Conservation (phyloP, 345 rosid species). For the Combretum micranthum region DNA sequence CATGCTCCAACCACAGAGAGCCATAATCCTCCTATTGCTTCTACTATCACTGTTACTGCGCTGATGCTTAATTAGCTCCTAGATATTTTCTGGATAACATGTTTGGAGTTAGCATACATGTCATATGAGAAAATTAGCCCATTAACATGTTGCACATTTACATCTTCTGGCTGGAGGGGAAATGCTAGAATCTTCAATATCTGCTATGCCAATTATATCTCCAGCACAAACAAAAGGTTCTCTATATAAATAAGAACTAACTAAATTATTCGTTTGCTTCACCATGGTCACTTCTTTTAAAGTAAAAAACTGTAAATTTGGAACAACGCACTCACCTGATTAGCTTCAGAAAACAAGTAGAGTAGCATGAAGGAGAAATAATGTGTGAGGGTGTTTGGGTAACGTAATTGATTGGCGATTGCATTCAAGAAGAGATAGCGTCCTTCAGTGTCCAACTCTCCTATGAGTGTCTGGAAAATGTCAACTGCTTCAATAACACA, state of each 20-base stretch:
- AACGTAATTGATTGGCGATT: conserved; percentile 90
- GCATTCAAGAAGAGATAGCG: conserved; percentile 93
- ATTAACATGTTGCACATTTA: too few species aligned
- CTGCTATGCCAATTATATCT: too few species aligned
- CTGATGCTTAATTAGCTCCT: too few species aligned
- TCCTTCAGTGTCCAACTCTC: conserved; percentile 96
- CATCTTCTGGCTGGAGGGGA: too few species aligned
- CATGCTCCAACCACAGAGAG: too few species aligned
- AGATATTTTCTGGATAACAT: too few species aligned
- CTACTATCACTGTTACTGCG: too few species aligned
- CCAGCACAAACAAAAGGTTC: not conserved
- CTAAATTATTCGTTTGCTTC: not conserved
- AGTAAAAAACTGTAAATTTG: not conserved
- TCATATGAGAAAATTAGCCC: too few species aligned
- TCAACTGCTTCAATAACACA: conserved; percentile 75
- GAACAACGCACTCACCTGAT: conserved; percentile 51
- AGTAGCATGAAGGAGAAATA: conserved; percentile 93
- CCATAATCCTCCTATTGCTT: too few species aligned
- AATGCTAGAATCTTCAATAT: too few species aligned
- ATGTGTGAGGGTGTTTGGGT: conserved; percentile 97
- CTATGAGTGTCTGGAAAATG: conserved; percentile 68
- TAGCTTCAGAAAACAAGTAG: conserved; percentile 64
- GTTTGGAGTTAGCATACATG: too few species aligned
- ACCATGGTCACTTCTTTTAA: not conserved
- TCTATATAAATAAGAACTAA: not conserved